A percentile compares a stretch with the other conserved stretches of the same genome.
Evolutionary conservation across 2,329 filamentous ascomycete species (phyloP).

Genomic region (Coniochaeta sp.): DNA sequence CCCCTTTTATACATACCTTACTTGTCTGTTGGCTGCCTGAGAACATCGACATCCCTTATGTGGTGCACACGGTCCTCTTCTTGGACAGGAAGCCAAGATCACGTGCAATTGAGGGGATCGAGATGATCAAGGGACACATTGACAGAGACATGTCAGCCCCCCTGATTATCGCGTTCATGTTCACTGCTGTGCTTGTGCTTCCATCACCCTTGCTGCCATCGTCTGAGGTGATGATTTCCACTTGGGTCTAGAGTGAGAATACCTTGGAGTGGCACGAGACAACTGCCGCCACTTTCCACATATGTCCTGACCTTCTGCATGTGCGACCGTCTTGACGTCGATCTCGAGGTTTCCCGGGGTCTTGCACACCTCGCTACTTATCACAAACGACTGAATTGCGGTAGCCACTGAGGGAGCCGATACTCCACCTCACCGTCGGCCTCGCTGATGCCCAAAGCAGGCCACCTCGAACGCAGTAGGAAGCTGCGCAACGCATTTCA

Average conservation of each 20-base stretch:
- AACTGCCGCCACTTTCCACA: not conserved
- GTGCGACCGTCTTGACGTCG: not conserved
- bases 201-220: not conserved
- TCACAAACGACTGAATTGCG: not conserved
- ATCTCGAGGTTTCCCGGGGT: not conserved
- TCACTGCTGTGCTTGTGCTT: not conserved
- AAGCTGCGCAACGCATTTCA: not conserved
- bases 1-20: too few species aligned
- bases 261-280: not conserved
- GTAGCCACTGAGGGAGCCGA: not conserved
- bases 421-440: not conserved
- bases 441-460: slow-evolving; percentile 2
- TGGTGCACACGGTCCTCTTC: not conserved
- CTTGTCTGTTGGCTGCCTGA: not conserved
- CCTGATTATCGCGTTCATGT: not conserved
- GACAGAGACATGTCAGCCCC: not conserved
- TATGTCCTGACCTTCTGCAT: not conserved
- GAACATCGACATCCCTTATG: not conserved
- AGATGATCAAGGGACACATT: not conserved
- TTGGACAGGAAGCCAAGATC: not conserved
- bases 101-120: not conserved
- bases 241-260: not conserved
- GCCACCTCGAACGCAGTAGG: not conserved
- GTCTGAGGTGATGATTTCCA: too few species aligned
- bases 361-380: not conserved